Evolutionary conservation across 176 grass and related monocot species (phyloP), one percentile per base, ranked within the genome.

Genomic region (Lolium rigidum): DNA sequence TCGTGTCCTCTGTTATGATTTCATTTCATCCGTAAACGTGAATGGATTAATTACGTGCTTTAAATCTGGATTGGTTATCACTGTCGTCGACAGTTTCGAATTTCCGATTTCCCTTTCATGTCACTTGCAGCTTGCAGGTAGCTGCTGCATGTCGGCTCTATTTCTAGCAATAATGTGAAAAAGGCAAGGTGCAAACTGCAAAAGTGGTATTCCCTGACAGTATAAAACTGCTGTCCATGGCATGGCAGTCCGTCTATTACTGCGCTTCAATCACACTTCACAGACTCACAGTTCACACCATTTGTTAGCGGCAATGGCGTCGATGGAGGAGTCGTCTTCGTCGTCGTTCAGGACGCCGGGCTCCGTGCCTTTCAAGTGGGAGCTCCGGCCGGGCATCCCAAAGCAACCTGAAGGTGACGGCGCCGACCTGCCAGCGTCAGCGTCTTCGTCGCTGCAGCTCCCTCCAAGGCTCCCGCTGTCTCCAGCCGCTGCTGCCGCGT

Each of bases 311-410:
- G 10, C 5, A 1, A 88, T 89, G 86, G 59, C 77, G 67, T 18
- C 2, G 20, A 73, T 12, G 79, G 88, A 90, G 79, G 84, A 90
- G 55, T 71, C 64, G 18, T 86, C 68, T 37, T 48, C 44, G 13
- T 49, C 71, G 6, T 74, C 72, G 22, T 50, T 90, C 88, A 83
- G 82, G 79, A 86, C 73, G 64, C 73, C 88, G 0, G 84, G 84
- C 55, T 3, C 79, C 12, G 43, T 90, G 3, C 88, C 88, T 0
- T 90, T 86, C 79, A 65, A 74, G 84, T 90, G 88, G 88, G 88
- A 90, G 88, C 64, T 83, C 21, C 84, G 86, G 65, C 88, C 88
- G 4, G 88, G 84, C 74, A 64, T 86, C 80, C 88, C 88, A 1
- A 90, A 86, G 74, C 52, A 62, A 2, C 39, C 31, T 6, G 11